These are phyloP conservation scores for Sclerotinia spermophila DNA, from an alignment of 2,329 filamentous ascomycete species.

Conservation along the genomic window DNA sequence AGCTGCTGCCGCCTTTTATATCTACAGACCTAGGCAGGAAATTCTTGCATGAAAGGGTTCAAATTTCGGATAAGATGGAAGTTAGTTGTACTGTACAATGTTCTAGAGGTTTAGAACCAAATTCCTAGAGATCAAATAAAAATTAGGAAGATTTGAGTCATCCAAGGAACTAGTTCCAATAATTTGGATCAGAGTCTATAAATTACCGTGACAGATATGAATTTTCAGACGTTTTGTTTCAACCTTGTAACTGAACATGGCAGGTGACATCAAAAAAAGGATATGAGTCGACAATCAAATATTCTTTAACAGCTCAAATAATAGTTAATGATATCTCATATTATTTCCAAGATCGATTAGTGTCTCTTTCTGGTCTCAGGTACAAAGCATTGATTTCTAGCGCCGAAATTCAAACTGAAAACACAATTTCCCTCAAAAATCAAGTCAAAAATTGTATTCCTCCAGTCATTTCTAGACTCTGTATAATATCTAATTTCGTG, in stretches of 20 bases:
- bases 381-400: too few relatives aligned
- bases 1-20: neutral
- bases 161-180: neutral
- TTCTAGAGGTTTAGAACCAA: neutral
- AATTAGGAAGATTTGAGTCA: neutral
- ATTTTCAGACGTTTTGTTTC: neutral
- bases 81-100: neutral
- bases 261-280: neutral
- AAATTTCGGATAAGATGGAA: too few relatives aligned
- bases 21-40: neutral
- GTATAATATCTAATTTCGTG: neutral
- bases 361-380: neutral
- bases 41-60: neutral
- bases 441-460: neutral
- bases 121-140: neutral
- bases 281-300: too few relatives aligned
- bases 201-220: neutral
- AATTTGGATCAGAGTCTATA: neutral
- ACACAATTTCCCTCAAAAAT: rapidly evolving
- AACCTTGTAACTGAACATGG: neutral
- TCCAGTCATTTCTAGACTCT: neutral
- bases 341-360: neutral
- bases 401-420: neutral
- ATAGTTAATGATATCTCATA: neutral
- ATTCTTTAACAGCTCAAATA: neutral